Percentiles rank a stretch among this genome's conserved stretches.
phyloP scores from a whole-genome alignment of 805 yeast species.

The Metschnikowia shivogae region DNA sequence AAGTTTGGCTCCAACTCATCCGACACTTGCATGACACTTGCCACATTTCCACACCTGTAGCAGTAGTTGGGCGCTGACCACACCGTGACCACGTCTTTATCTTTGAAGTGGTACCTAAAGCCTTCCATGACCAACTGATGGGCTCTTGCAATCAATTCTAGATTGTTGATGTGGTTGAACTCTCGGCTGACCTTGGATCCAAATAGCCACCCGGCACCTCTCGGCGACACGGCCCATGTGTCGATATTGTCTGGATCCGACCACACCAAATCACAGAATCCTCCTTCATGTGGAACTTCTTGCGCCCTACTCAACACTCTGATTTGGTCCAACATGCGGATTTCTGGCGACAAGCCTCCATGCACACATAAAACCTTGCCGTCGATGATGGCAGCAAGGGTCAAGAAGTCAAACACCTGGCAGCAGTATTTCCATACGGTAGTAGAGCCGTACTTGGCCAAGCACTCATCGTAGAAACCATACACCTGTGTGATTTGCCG shows the following conservation, averaged over 20 bases:
- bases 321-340: constrained; percentile 94
- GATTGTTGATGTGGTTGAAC: constrained; percentile 90
- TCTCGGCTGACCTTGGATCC: constrained; percentile 93
- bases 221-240: constrained; percentile 96
- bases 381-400: constrained; percentile 93
- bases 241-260: constrained; percentile 97
- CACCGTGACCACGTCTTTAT: constrained; percentile 93
- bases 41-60: constrained; percentile 96
- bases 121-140: constrained; percentile 99
- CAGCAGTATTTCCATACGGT: constrained; percentile 97
- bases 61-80: constrained; percentile 98
- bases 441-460: constrained; percentile 88
- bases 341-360: constrained; percentile 96
- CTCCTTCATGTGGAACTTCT: constrained; percentile 99
- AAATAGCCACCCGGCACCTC: constrained; percentile 98
- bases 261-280: constrained; percentile 97
- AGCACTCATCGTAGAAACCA: constrained; percentile 95
- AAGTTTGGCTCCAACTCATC: constrained; percentile 84
- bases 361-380: constrained; percentile 93
- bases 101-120: constrained; percentile 91
- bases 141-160: constrained; percentile 87
- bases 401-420: constrained; percentile 90
- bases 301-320: constrained; percentile 93
- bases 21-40: constrained; percentile 94
- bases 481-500: constrained; percentile 98